phyloP scores from a whole-genome alignment of 805 yeast genomes.

The Ogataea pilisensis region DNA sequence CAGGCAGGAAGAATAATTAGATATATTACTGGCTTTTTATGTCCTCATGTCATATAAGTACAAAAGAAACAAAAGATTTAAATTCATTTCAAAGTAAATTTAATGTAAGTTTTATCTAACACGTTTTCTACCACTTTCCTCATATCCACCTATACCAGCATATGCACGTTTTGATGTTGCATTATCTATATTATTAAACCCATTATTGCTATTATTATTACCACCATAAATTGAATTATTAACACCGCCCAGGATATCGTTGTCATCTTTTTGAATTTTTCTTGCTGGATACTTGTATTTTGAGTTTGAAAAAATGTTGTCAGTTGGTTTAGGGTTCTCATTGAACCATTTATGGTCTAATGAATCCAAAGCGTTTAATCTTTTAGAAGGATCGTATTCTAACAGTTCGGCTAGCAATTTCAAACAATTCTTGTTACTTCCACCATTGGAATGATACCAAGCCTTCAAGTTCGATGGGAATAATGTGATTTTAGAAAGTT shows the following conservation, averaged over 20 bases:
- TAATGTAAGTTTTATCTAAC: constrained; percentile 3
- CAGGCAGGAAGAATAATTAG: no score
- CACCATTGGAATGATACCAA: constrained; percentile 87
- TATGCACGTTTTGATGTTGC: constrained; percentile 6
- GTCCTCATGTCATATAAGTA: no score
- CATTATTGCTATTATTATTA: constrained; percentile 1
- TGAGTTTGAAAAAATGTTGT: constrained; percentile 77
- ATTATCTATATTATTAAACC: not conserved
- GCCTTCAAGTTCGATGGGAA: constrained; percentile 68
- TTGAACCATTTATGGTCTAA: constrained; percentile 74
- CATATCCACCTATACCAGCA: constrained; percentile 10
- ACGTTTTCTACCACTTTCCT: constrained; percentile 13
- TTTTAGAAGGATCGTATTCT: constrained; percentile 75
- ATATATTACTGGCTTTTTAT: no score
- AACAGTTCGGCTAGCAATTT: constrained; percentile 59
- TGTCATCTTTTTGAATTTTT: constrained; percentile 82
- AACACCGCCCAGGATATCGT: constrained; percentile 51
- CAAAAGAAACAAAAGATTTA: no score
- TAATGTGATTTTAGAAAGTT: constrained; percentile 53
- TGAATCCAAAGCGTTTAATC: constrained; percentile 78
- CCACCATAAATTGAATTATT: constrained; percentile 23
- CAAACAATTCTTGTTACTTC: constrained; percentile 63
- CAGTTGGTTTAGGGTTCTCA: constrained; percentile 62
- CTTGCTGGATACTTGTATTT: constrained; percentile 77
- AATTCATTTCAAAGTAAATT: no score